phyloP scores from a whole-genome alignment of 176 grass and related monocot species.

The Miscanthus lutarioriparius region DNA sequence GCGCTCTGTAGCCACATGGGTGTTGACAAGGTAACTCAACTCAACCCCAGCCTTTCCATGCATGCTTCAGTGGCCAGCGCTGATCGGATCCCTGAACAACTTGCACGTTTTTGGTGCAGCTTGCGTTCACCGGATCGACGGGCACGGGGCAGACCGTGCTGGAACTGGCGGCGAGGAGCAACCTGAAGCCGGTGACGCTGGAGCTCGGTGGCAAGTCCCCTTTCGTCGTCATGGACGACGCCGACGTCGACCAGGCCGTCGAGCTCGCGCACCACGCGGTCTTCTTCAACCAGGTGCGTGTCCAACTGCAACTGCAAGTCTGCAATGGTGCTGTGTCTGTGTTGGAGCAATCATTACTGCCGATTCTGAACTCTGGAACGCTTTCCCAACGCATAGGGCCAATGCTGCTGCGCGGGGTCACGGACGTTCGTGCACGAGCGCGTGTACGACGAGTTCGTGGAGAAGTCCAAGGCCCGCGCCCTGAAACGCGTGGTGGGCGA shows the following conservation, averaged over 20 bases:
- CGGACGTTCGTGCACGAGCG: constrained; percentile 91
- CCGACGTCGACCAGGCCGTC: constrained; percentile 75
- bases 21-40: constrained; percentile 66
- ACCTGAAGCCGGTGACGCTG: constrained; percentile 86
- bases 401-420: constrained; percentile 96
- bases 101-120: not conserved
- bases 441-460: constrained; percentile 93
- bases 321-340: not conserved
- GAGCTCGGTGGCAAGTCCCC: constrained; percentile 97
- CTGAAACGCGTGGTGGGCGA: constrained; percentile 79
- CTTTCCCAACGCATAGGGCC: constrained; percentile 45
- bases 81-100: not conserved
- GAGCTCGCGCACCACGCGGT: constrained; percentile 87
- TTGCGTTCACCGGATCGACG: constrained; percentile 92
- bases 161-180: constrained; percentile 90
- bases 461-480: constrained; percentile 82
- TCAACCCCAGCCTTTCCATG: not conserved
- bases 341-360: not conserved
- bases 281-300: constrained; percentile 93
- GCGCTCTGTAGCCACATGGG: constrained; percentile 86
- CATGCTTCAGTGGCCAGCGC: not conserved
- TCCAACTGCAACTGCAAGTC: no score
- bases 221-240: constrained; percentile 90
- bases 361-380: not conserved
- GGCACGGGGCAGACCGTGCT: constrained; percentile 72